A percentile compares a stretch with the other conserved stretches of the same genome.
Evolutionary conservation across 2,329 filamentous ascomycete species (phyloP).

Genomic region (Cladosporium cucumerinum): DNA sequence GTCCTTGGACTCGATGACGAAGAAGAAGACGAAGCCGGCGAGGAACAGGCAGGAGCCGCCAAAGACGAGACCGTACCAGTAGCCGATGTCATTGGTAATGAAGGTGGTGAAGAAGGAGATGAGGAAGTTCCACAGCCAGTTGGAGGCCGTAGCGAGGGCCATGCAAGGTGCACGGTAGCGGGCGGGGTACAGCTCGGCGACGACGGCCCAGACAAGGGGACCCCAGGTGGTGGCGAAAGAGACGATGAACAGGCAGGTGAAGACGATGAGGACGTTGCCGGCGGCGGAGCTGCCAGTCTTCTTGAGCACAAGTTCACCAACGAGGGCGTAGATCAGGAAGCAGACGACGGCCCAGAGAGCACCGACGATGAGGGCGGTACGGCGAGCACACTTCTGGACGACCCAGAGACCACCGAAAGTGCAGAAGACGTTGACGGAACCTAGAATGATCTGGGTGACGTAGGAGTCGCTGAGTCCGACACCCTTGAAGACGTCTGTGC

Average conservation of each 20-base stretch:
- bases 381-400: conserved; percentile 49
- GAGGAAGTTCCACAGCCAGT: conserved; percentile 39
- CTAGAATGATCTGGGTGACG: conserved; percentile 47
- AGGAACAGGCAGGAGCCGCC: conserved; percentile 36
- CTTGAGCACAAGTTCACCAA: conserved; percentile 29
- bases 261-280: conserved; percentile 36
- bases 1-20: conserved; percentile 38
- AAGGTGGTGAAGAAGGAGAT: conserved; percentile 40
- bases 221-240: conserved; percentile 38
- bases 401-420: conserved; percentile 48
- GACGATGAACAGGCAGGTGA: conserved; percentile 37
- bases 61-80: conserved; percentile 40
- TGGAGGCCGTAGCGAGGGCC: conserved; percentile 44
- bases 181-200: conserved; percentile 36
- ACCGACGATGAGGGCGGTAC: conserved; percentile 46
- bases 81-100: conserved; percentile 39
- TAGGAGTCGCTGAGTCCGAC: conserved; percentile 41
- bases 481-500: conserved; percentile 43
- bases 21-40: conserved; percentile 38
- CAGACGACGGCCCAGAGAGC: conserved; percentile 45
- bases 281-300: conserved; percentile 27
- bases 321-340: conserved; percentile 58
- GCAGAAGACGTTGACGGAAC: conserved; percentile 47
- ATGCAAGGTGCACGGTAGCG: conserved; percentile 44
- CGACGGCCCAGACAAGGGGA: conserved; percentile 35